Base-by-base conservation (phyloP, 768 basidiomycete genomes). In the Calocybe gangraenosa region DNA sequence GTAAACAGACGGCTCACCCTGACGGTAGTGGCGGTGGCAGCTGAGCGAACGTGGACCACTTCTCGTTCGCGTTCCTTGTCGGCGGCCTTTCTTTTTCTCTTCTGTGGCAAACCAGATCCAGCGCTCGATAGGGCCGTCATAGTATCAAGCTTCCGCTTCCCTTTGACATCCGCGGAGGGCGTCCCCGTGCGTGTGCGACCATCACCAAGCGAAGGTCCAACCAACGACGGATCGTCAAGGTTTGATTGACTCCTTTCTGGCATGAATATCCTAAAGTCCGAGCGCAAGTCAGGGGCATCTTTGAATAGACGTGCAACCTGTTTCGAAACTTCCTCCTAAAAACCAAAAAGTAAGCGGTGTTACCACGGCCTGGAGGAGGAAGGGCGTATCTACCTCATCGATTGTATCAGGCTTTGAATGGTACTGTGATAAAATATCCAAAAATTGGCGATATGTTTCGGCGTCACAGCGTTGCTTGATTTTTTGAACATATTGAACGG, bases 401-500 rank as follows among this genome's bases (percentile, higher is more conserved):
- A 78, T 76, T 37, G 79, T 61, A 47, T 83, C 76, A 10, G 85
- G 68, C 53, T 73, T 68, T 50, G 77, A 69, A 44, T 84, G 78
- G 58, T 82, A 81, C 34, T 75, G 68, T 7, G 81, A 78, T 2
- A 92, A 65, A 42, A 91, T 84, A 54, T 87, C 85, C 19, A 91
- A 64, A 57, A 92, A 92, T 53, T 81, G 78, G 43, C 79, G 77
- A 53, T 91, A 92, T 3, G 87, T 92, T 13, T 92, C 91, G 0
- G 90, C 79, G 50, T 95, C 89, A 65, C 91, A 96, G 13, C 92
- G 82, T 47, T 87, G 84, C 64, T 96, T 97, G 65, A 98, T 96
- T 67, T 92, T 92, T 66, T 94, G 92, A 23, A 99, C 92, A 55
- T 95, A 98, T 56, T 91, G 82, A 46, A 98, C 84, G 0, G 96